These are phyloP conservation scores for Alternaria sp. DNA, from an alignment of 2,329 filamentous ascomycete species.

Conservation along the genomic window DNA sequence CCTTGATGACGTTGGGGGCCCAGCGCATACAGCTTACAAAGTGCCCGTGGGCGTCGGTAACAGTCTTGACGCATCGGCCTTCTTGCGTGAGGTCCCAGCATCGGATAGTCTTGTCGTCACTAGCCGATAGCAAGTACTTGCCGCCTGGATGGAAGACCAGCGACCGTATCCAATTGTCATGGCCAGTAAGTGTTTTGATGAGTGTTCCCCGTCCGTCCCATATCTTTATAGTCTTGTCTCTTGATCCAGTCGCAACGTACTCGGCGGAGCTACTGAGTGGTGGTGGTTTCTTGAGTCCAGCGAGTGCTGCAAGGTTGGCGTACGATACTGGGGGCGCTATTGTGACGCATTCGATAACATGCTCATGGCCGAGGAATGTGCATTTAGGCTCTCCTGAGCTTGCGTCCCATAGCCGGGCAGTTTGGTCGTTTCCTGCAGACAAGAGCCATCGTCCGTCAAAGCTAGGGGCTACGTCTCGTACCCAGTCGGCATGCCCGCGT, in stretches of 20 bases:
- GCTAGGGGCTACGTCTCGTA: slow-evolving; percentile 85
- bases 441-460: slow-evolving; percentile 83
- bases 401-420: slow-evolving; percentile 84
- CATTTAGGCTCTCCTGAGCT: slow-evolving; percentile 76
- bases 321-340: slow-evolving; percentile 84
- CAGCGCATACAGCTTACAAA: slow-evolving; percentile 88
- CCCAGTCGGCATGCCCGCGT: slow-evolving; percentile 84
- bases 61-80: slow-evolving; percentile 83
- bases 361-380: slow-evolving; percentile 84
- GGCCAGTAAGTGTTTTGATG: slow-evolving; percentile 82
- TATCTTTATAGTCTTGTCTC: slow-evolving; percentile 89
- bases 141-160: slow-evolving; percentile 90
- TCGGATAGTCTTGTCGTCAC: slow-evolving; percentile 88
- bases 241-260: slow-evolving; percentile 85
- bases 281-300: slow-evolving; percentile 83
- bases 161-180: slow-evolving; percentile 92
- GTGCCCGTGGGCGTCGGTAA: slow-evolving; percentile 78
- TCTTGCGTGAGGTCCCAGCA: slow-evolving; percentile 95
- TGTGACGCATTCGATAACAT: slow-evolving; percentile 83
- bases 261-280: slow-evolving; percentile 77
- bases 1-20: slow-evolving; percentile 78
- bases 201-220: slow-evolving; percentile 87
- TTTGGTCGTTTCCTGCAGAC: slow-evolving; percentile 83
- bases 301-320: slow-evolving; percentile 74
- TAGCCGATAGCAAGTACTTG: slow-evolving; percentile 84